These are phyloP conservation scores for Carex littledalei DNA, from an alignment of 176 grass and related monocot genomes.

Conservation along the genomic window DNA sequence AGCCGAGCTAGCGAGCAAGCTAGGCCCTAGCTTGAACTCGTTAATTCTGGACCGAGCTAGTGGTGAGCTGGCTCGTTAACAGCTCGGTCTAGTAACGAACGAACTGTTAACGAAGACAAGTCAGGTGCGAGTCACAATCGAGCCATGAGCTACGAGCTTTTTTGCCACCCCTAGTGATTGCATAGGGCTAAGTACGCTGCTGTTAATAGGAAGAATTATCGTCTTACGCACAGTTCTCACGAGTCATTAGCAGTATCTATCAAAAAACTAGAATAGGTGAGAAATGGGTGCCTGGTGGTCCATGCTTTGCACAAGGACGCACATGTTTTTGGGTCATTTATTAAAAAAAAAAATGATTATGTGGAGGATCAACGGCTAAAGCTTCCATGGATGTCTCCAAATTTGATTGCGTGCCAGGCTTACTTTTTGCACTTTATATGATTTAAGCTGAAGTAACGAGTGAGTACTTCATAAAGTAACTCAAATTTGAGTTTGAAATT, in stretches of 20 bases:
- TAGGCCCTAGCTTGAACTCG: no score
- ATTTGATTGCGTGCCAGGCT: not conserved
- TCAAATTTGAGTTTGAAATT: no score
- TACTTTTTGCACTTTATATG: not conserved
- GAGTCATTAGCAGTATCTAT: not conserved
- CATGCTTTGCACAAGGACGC: not conserved
- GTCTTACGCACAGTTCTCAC: not conserved
- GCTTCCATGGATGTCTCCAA: not conserved
- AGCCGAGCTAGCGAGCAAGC: no score
- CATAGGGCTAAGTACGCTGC: not conserved
- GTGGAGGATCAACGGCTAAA: not conserved
- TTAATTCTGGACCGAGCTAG: no score
- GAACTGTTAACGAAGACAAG: no score
- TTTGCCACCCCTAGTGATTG: no score
- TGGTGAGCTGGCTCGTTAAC: no score
- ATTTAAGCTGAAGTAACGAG: not conserved
- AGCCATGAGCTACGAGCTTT: no score
- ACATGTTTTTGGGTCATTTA: not conserved
- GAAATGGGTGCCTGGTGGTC: not conserved
- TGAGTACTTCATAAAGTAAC: no score
- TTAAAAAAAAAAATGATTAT: not conserved
- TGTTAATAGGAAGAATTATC: not conserved
- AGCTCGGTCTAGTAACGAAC: no score
- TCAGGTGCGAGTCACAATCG: no score
- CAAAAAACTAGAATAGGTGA: not conserved